A percentile compares a stretch with the other conserved stretches of the same genome.
These are phyloP conservation scores for Heterobasidion parviporum DNA, from an alignment of 1,284 basidiomycete genomes.

Conservation along the genomic window DNA sequence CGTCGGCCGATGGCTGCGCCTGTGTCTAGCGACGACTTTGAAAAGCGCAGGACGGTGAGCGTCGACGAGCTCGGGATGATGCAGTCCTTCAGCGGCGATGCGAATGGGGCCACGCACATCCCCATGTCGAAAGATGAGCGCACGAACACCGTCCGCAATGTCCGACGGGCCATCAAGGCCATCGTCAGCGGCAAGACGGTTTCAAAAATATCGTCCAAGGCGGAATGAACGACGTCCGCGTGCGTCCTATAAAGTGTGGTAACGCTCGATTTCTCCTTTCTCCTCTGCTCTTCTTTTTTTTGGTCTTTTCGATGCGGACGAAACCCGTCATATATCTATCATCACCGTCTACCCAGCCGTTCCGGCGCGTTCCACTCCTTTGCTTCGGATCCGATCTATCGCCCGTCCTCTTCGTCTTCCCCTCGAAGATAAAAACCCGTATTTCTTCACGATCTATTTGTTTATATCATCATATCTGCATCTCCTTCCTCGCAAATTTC, in stretches of 20 bases:
- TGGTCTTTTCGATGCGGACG: too few species aligned
- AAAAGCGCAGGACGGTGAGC: constrained; percentile 14
- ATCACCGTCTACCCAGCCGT: background rate
- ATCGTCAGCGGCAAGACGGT: background rate
- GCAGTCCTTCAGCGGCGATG: background rate
- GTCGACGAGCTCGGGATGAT: constrained; percentile 24
- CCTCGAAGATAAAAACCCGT: background rate
- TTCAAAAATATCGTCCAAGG: background rate
- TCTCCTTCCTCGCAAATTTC: background rate
- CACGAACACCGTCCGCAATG: background rate
- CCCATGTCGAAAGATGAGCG: background rate
- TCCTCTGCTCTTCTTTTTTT: background rate
- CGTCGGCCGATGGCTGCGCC: constrained; percentile 55
- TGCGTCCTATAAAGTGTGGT: background rate
- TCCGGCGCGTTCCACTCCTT: background rate
- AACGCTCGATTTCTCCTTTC: background rate
- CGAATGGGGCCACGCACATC: background rate
- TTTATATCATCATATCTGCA: background rate
- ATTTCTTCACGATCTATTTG: background rate
- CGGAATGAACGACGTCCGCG: background rate
- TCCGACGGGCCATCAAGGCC: background rate
- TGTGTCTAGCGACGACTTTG: constrained; percentile 42
- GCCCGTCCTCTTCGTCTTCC: background rate
- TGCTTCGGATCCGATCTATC: background rate
- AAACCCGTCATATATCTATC: background rate